Evolutionary conservation across 106 monocot genomes (phyloP).

Genomic region (Xerophyta viscosa): DNA sequence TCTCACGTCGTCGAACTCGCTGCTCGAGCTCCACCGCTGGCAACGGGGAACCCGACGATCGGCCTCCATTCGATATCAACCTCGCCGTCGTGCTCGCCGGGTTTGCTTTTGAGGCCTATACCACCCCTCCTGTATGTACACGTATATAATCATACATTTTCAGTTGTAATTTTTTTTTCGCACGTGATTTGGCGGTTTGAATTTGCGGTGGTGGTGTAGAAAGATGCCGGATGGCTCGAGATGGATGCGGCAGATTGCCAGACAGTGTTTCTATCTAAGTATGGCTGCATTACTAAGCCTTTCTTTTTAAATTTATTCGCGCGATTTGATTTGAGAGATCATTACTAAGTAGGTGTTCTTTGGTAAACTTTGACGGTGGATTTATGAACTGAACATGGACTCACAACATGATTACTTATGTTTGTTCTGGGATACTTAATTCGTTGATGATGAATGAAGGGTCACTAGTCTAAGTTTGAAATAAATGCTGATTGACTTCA

Average conservation of each 20-base stretch:
- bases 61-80: slow-evolving; percentile 83
- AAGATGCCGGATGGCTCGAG: slow-evolving; percentile 63
- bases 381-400: too few relatives aligned
- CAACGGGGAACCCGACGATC: slow-evolving; percentile 1
- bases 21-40: slow-evolving; percentile 4
- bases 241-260: slow-evolving; percentile 69
- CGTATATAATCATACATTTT: slow-evolving; percentile 3
- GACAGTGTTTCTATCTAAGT: slow-evolving; percentile 93
- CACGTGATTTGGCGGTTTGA: too few relatives aligned
- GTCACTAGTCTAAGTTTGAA: too few relatives aligned
- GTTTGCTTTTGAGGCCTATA: slow-evolving; percentile 93
- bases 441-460: too few relatives aligned
- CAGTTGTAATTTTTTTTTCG: slow-evolving; percentile 2
- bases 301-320: background rate
- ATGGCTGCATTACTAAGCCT: slow-evolving; percentile 6
- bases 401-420: too few relatives aligned
- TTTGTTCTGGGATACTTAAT: too few relatives aligned
- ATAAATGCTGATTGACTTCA: too few relatives aligned
- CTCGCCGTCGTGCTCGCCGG: slow-evolving; percentile 91
- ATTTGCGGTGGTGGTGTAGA: slow-evolving; percentile 18
- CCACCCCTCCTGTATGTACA: slow-evolving; percentile 74
- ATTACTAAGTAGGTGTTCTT: too few relatives aligned
- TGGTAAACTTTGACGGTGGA: too few relatives aligned
- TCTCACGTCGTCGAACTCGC: background rate
- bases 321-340: too few relatives aligned